A percentile compares a stretch with the other conserved stretches of the same genome.
phyloP scores from a whole-genome alignment of 495 filamentous ascomycete genomes.

The Pseudotulostoma volvatum region DNA sequence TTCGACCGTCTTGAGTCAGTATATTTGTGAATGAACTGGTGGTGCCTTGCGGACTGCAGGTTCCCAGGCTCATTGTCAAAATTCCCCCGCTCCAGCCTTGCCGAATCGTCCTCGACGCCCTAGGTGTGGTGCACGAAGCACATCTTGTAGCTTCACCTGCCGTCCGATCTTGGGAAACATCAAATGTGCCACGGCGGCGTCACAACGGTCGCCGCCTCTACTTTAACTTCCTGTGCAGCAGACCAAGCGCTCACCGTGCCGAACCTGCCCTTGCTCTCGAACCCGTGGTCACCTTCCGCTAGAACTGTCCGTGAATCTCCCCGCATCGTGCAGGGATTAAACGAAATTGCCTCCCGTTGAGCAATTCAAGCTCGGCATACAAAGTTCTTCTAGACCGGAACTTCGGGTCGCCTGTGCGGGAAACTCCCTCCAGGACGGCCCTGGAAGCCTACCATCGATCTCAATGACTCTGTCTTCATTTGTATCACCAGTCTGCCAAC shows the following conservation, averaged over 20 bases:
- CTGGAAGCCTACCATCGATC: neutral
- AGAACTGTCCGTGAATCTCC: neutral
- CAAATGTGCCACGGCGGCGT: too few relatives aligned
- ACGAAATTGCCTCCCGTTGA: neutral
- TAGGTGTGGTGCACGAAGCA: too few relatives aligned
- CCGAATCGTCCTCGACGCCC: too few relatives aligned
- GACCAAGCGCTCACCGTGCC: neutral
- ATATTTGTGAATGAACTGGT: too few relatives aligned
- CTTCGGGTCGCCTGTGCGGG: neutral
- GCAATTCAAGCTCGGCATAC: neutral
- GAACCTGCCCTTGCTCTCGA: neutral
- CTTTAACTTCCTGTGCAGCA: neutral
- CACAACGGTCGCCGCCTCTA: neutral
- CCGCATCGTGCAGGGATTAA: neutral
- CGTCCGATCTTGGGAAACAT: too few relatives aligned
- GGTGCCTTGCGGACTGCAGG: too few relatives aligned
- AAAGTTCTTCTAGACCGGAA: neutral
- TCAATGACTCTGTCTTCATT: neutral
- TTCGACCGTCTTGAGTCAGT: too few relatives aligned
- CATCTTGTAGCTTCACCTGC: too few relatives aligned
- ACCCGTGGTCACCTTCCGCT: neutral
- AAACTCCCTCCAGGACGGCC: neutral
- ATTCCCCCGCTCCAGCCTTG: too few relatives aligned
- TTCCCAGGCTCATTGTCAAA: too few relatives aligned
- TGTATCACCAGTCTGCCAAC: neutral